Evolutionary conservation across 768 basidiomycete species (phyloP).

Genomic region (Pleurotus tuoliensis): DNA sequence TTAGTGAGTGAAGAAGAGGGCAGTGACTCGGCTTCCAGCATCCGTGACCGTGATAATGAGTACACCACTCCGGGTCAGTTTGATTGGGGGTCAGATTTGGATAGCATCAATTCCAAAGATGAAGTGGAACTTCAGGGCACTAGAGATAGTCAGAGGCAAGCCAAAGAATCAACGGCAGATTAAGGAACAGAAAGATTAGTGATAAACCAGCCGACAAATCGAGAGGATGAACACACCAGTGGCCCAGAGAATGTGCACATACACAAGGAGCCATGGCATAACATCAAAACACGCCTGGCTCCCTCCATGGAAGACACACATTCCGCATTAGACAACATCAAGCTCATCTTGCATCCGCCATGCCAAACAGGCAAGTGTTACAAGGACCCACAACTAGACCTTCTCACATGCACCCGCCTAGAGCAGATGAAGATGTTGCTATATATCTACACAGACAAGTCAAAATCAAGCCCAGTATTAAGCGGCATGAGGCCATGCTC

Average conservation of each 20-base stretch:
- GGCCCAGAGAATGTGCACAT: background rate
- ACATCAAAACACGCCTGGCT: background rate
- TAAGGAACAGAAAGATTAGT: background rate
- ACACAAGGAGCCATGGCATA: too few species aligned
- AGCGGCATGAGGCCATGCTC: slow-evolving; percentile 1
- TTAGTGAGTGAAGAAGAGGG: too few species aligned
- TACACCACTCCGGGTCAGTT: too few species aligned
- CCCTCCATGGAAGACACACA: slow-evolving; percentile 12
- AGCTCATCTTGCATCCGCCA: slow-evolving; percentile 12
- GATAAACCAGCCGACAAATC: background rate
- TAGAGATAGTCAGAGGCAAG: too few species aligned
- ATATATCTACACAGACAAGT: background rate
- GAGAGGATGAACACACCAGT: background rate
- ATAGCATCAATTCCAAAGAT: background rate
- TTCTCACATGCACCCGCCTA: slow-evolving; percentile 4
- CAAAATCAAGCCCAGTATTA: slow-evolving; percentile 7
- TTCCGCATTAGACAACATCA: slow-evolving; percentile 7
- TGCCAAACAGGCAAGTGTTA: slow-evolving; percentile 9
- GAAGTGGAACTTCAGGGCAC: background rate
- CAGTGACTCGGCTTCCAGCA: too few species aligned
- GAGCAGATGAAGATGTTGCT: slow-evolving; percentile 4
- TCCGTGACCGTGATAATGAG: too few species aligned
- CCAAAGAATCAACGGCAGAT: too few species aligned
- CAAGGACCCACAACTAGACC: slow-evolving; percentile 11
- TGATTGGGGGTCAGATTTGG: too few species aligned